Percentiles rank a stretch among this genome's conserved stretches.
Conservation (phyloP, 2,329 filamentous ascomycete genomes). For the Rhynchosporium secalis region DNA sequence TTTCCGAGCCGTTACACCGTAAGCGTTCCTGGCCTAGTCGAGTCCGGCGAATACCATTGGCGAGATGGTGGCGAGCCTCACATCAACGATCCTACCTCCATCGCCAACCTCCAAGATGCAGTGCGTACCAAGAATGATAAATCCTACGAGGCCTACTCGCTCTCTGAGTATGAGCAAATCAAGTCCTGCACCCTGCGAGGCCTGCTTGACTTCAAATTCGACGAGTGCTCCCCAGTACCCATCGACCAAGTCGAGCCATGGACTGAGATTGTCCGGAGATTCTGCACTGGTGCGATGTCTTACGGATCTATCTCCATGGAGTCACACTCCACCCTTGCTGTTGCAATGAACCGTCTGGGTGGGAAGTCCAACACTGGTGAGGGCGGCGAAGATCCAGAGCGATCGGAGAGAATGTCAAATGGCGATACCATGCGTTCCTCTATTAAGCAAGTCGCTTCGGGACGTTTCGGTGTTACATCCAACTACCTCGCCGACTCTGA, state of each 20-base stretch:
- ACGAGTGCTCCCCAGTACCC: conserved; percentile 78
- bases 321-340: conserved; percentile 90
- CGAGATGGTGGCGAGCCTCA: conserved; percentile 93
- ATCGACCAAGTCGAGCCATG: conserved; percentile 97
- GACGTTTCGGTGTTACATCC: conserved; percentile 93
- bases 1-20: conserved; percentile 80
- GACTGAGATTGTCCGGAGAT: conserved; percentile 95
- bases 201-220: conserved; percentile 94
- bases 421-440: conserved; percentile 96
- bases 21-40: conserved; percentile 75
- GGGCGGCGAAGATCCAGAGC: conserved; percentile 92
- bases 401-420: conserved; percentile 81
- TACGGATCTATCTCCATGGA: conserved; percentile 99
- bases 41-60: conserved; percentile 98
- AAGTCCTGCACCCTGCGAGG: conserved; percentile 94
- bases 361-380: conserved; percentile 98
- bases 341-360: conserved; percentile 95
- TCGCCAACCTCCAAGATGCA: conserved; percentile 96
- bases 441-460: conserved; percentile 96
- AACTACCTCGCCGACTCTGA: conserved; percentile 94
- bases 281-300: conserved; percentile 97
- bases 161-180: conserved; percentile 91
- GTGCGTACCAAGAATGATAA: conserved; percentile 98
- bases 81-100: conserved; percentile 90
- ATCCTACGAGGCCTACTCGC: conserved; percentile 95